Base-by-base conservation (phyloP, 2,329 filamentous ascomycete species). In the Fusarium dlaminii region DNA sequence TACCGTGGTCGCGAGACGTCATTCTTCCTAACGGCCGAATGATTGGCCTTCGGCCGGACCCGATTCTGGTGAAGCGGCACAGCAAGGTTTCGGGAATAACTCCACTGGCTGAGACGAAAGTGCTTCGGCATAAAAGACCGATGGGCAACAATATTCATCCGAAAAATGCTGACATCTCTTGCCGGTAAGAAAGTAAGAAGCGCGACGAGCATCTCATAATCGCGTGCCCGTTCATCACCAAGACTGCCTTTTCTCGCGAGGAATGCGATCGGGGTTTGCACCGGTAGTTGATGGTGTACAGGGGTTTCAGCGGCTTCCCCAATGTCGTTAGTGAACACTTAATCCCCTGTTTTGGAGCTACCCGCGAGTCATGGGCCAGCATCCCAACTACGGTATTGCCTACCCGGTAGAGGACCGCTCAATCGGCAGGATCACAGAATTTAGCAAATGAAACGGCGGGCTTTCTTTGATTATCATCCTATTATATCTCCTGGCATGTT, bases 401-500 rank as follows among this genome's bases (percentile, higher is more conserved):
- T 54, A 54, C 51, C 34, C 20, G 20, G 24, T 9, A 3, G 11
- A 7, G 34, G 14, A n/a, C 4, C 14, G 1, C 14, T 14, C 1
- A 54, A 37, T 37, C 7, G 17, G 32, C 24, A 15, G 2, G 20
- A 20, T 36, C 1, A 36, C 30, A 15, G 17, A 17, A 24, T 11
- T 8, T 20, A n/a, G 6, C 2, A 12, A 15, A 0, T 15, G 15
- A 36, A 36, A 20, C 7, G 3, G 15, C 6, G 0, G 4, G 12
- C 8, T 20, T 13, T 20, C 12, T 9, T 34, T 52, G 3, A 11
- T 20, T 11, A 24, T 4, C 1, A 8, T 14, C 4, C 0, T 8
- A 8, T 2, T 6, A 4, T 24, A 11, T 51, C 0, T 34, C 4
- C 1, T 15, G 11, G 6, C 6, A 14, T 34, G 11, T 34, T 8